Percentiles rank a stretch among this genome's conserved stretches.
phyloP scores from a whole-genome alignment of 371 early-diverging fungal species.

The Circinella minor region DNA sequence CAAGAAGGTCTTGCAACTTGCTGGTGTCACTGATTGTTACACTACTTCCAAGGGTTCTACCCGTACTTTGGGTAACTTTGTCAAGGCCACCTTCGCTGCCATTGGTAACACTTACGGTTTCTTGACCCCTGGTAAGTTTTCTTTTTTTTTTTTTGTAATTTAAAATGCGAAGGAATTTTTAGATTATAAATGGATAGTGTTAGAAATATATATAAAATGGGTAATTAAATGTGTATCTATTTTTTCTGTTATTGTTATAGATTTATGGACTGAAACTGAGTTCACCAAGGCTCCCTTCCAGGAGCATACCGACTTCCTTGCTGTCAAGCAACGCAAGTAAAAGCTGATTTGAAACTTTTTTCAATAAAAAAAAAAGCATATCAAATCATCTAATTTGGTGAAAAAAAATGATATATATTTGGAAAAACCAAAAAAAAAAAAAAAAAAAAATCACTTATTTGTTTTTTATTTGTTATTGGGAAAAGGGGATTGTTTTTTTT shows the following conservation, averaged over 20 bases:
- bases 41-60: constrained; percentile 94
- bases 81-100: constrained; percentile 99
- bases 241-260: too few relatives aligned
- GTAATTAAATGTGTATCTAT: too few relatives aligned
- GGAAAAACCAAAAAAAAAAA: too few relatives aligned
- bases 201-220: too few relatives aligned
- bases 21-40: constrained; percentile 99
- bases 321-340: constrained; percentile 62
- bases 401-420: not conserved
- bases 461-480: too few relatives aligned
- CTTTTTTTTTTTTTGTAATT: not conserved
- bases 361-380: not conserved
- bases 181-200: too few relatives aligned
- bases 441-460: too few relatives aligned
- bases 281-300: constrained; percentile 93
- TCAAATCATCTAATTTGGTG: constrained; percentile 5
- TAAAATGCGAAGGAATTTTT: too few relatives aligned
- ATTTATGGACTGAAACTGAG: constrained; percentile 92
- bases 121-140: constrained; percentile 80
- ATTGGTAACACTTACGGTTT: constrained; percentile 98
- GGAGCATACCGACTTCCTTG: constrained; percentile 92
- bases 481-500: too few relatives aligned
- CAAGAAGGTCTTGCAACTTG: constrained; percentile 98
- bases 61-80: constrained; percentile 97
- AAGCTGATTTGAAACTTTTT: constrained; percentile 12